These are phyloP conservation scores for Cryptococcus floricola DNA, from an alignment of 1,284 basidiomycete species.

Conservation along the genomic window DNA sequence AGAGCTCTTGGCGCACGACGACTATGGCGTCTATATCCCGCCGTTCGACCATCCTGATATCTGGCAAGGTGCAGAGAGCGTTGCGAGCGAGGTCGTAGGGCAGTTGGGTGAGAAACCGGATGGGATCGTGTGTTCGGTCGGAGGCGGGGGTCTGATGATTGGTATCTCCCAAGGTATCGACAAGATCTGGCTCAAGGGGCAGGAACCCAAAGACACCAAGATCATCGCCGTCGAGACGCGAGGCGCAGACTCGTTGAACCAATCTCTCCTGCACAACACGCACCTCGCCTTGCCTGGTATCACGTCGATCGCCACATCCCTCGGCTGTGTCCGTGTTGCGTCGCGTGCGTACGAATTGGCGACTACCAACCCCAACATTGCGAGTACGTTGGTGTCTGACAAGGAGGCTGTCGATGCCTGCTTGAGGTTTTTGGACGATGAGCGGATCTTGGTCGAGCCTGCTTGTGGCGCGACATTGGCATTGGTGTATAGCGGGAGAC, in stretches of 20 bases:
- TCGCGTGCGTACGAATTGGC: slow-evolving; percentile 13
- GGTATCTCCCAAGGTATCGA: slow-evolving; percentile 16
- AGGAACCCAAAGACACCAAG: background rate
- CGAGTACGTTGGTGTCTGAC: slow-evolving; percentile 19
- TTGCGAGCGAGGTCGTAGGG: slow-evolving; percentile 15
- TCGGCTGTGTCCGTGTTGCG: slow-evolving; percentile 18
- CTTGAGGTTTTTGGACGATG: slow-evolving; percentile 21
- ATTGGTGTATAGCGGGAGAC: slow-evolving; percentile 11
- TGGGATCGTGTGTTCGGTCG: slow-evolving; percentile 21
- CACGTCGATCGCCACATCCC: slow-evolving; percentile 24
- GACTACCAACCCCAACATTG: background rate
- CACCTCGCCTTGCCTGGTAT: slow-evolving; percentile 23
- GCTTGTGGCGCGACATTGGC: slow-evolving; percentile 28
- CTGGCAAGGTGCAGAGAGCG: slow-evolving; percentile 18
- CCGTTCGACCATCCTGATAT: slow-evolving; percentile 24
- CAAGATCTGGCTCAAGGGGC: background rate
- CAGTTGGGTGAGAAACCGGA: slow-evolving; percentile 15
- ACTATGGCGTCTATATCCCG: slow-evolving; percentile 19
- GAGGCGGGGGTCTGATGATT: slow-evolving; percentile 23
- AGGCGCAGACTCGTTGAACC: slow-evolving; percentile 22
- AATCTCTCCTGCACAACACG: slow-evolving; percentile 9
- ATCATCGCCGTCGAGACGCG: slow-evolving; percentile 21
- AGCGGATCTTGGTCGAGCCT: slow-evolving; percentile 25
- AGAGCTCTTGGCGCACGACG: slow-evolving; percentile 8
- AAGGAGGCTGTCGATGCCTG: slow-evolving; percentile 20